phyloP scores from a whole-genome alignment of 306 rosid genomes.

The Citrullus mucosospermus region DNA sequence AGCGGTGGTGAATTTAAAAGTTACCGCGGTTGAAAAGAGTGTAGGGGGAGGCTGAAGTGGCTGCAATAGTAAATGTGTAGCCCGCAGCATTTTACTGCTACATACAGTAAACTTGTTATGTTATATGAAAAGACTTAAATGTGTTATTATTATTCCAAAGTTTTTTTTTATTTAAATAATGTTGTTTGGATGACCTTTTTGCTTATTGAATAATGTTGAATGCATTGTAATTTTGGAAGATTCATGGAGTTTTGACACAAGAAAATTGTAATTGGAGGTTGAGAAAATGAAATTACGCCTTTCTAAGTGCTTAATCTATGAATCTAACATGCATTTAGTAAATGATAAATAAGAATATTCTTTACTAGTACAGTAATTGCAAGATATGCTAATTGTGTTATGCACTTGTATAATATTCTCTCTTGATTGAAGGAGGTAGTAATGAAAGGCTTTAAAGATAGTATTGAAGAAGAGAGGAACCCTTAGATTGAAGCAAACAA shows the following conservation, averaged over 20 bases:
- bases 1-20: slow-evolving; percentile 13
- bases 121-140: background rate
- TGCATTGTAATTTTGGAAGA: background rate
- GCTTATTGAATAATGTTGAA: background rate
- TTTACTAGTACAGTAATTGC: no score
- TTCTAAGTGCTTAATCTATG: no score
- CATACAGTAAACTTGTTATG: background rate
- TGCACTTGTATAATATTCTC: no score
- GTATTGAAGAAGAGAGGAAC: no score
- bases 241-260: background rate
- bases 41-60: slow-evolving; percentile 49
- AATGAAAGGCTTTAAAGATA: no score
- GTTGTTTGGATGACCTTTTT: background rate
- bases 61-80: slow-evolving; percentile 46
- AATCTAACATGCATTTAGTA: no score
- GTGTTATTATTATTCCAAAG: background rate
- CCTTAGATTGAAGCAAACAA: no score
- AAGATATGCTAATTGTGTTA: no score
- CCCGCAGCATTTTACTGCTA: slow-evolving; percentile 43
- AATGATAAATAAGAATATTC: no score
- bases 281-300: no score
- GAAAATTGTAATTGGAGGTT: no score
- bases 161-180: background rate
- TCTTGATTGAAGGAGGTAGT: no score
- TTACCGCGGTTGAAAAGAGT: slow-evolving; percentile 7